Conservation (phyloP, 768 basidiomycete genomes). For the Kwoniella newhampshirensis region DNA sequence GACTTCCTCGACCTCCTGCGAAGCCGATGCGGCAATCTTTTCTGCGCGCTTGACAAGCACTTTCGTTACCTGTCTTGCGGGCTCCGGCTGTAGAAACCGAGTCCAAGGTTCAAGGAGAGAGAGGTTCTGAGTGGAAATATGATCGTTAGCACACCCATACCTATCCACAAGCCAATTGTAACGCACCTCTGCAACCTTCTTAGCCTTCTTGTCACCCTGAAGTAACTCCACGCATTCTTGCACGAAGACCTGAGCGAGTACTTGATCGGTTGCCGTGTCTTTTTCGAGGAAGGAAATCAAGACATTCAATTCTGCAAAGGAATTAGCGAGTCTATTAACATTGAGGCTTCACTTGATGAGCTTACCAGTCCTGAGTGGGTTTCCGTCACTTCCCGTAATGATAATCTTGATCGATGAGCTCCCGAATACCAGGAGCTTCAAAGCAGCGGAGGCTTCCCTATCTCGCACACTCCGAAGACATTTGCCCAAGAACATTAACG, state of each 20-base stretch:
- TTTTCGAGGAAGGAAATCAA: not conserved
- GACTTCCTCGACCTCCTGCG: not conserved
- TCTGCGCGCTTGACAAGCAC: conserved; percentile 17
- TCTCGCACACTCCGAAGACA: not conserved
- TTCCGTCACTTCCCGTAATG: conserved; percentile 3
- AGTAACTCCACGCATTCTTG: conserved; percentile 4
- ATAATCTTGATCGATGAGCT: conserved; percentile 7
- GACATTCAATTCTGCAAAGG: not conserved
- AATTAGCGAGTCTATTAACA: conserved; percentile 2
- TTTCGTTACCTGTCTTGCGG: conserved; percentile 10
- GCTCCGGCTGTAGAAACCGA: conserved; percentile 20
- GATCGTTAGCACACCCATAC: not conserved
- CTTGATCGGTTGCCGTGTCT: not conserved
- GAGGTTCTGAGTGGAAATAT: conserved; percentile 15
- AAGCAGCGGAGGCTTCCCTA: not conserved
- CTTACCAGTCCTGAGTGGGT: conserved; percentile 4
- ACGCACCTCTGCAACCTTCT: conserved; percentile 23
- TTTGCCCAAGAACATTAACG: not conserved
- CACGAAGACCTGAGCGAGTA: conserved; percentile 5
- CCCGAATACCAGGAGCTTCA: conserved; percentile 13
- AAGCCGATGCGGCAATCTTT: not conserved
- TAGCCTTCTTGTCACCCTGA: conserved; percentile 28
- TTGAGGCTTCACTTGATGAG: not conserved
- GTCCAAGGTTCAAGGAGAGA: conserved; percentile 35
- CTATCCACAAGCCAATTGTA: not conserved